Conservation (phyloP, 371 early-diverging fungal genomes). For the Haplosporangium sp. region DNA sequence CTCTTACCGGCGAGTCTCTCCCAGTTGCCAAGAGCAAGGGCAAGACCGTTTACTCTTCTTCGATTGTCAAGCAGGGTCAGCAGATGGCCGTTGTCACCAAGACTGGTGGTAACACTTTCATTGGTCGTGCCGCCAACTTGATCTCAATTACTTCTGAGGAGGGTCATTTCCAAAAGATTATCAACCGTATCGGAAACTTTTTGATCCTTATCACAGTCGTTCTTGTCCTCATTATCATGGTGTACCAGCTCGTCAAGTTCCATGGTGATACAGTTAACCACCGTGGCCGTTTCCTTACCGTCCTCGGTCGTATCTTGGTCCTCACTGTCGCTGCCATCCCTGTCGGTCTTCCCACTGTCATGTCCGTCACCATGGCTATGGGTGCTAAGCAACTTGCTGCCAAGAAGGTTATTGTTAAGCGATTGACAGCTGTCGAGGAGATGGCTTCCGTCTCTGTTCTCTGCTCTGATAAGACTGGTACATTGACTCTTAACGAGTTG, state of each 20-base stretch:
- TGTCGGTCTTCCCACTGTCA: slow-evolving; percentile 95
- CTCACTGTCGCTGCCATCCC: slow-evolving; percentile 98
- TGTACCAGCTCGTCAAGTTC: slow-evolving; percentile 72
- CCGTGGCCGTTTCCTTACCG: slow-evolving; percentile 62
- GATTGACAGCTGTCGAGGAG: slow-evolving; percentile 95
- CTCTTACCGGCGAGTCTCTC: slow-evolving; percentile 94
- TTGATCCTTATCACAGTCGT: slow-evolving; percentile 84
- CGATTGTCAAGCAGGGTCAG: slow-evolving; percentile 88
- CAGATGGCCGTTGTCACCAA: slow-evolving; percentile 87
- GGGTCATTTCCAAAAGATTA: slow-evolving; percentile 92
- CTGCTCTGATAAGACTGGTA: slow-evolving; percentile 98
- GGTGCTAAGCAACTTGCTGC: slow-evolving; percentile 94
- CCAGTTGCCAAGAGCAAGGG: slow-evolving; percentile 87
- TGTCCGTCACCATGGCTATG: slow-evolving; percentile 97
- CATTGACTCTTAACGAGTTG: slow-evolving; percentile 93
- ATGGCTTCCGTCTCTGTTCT: slow-evolving; percentile 94
- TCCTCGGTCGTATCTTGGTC: slow-evolving; percentile 87
- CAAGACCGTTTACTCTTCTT: slow-evolving; percentile 86
- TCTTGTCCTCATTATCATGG: slow-evolving; percentile 86
- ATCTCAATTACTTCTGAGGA: slow-evolving; percentile 86
- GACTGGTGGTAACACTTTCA: slow-evolving; percentile 88
- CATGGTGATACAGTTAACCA: slow-evolving; percentile 17
- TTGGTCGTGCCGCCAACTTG: slow-evolving; percentile 90
- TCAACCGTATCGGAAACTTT: slow-evolving; percentile 94
- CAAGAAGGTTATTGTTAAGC: slow-evolving; percentile 95